phyloP scores from a whole-genome alignment of 1,284 basidiomycete species.

The Rhodotorula glutinis region DNA sequence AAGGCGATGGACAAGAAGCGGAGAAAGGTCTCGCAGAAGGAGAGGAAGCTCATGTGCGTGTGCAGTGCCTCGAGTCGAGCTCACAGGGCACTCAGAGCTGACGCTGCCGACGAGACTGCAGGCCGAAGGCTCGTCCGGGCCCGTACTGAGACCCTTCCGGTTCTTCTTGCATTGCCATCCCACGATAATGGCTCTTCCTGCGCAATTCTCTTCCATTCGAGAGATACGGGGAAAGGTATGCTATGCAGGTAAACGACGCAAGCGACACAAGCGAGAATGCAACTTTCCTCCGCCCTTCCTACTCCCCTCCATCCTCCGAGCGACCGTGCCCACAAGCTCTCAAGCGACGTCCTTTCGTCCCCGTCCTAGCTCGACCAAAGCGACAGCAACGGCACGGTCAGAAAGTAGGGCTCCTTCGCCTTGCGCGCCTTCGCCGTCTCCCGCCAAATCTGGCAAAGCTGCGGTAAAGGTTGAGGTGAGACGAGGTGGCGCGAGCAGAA shows the following conservation, averaged over 20 bases:
- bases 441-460: slow-evolving; percentile 13
- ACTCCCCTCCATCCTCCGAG: too few species aligned
- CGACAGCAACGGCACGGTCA: neutral
- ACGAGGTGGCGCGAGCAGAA: neutral
- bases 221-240: neutral
- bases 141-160: neutral
- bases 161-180: neutral
- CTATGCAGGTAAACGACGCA: too few species aligned
- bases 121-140: neutral
- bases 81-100: neutral
- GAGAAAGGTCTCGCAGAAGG: slow-evolving; percentile 37
- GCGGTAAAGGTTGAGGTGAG: neutral
- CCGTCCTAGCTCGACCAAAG: neutral
- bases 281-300: too few species aligned
- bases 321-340: too few species aligned
- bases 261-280: too few species aligned
- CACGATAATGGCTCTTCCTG: too few species aligned
- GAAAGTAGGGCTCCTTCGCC: neutral
- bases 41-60: slow-evolving; percentile 36
- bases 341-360: too few species aligned
- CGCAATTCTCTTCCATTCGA: too few species aligned
- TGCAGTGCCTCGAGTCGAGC: neutral
- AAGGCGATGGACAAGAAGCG: slow-evolving; percentile 42
- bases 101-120: neutral
- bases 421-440: neutral